phyloP scores from a whole-genome alignment of 2,329 filamentous ascomycete genomes.

The Nothomitra cinnamomea region DNA sequence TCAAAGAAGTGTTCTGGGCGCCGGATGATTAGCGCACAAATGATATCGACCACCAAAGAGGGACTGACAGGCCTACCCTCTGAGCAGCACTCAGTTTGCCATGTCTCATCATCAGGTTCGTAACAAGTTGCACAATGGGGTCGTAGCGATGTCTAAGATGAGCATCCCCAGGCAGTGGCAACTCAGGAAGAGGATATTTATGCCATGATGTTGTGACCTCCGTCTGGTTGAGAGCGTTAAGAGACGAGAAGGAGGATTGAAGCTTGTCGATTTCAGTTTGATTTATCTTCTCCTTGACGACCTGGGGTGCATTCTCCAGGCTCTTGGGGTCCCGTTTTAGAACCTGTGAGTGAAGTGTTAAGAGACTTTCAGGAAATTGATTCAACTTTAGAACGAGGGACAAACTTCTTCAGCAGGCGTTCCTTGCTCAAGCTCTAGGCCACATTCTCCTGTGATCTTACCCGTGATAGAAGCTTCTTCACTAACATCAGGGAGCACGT shows the following conservation, averaged over 20 bases:
- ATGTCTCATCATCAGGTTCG: conserved; percentile 77
- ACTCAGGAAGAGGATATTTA: conserved; percentile 58
- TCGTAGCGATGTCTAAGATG: conserved; percentile 73
- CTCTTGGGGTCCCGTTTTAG: conserved; percentile 44
- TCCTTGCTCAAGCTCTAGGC: conserved; percentile 46
- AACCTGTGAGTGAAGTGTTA: conserved; percentile 28
- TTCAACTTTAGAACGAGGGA: conserved; percentile 2
- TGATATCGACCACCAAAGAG: not conserved
- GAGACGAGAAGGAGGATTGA: conserved; percentile 13
- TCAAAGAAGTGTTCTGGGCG: conserved; percentile 60
- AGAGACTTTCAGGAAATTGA: not conserved
- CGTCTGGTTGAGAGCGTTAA: not conserved
- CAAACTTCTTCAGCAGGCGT: conserved; percentile 49
- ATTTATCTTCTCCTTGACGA: conserved; percentile 44
- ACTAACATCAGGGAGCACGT: conserved; percentile 40
- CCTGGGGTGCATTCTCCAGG: conserved; percentile 43
- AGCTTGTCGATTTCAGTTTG: conserved; percentile 13
- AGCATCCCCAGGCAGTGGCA: conserved; percentile 43
- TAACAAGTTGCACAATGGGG: conserved; percentile 69
- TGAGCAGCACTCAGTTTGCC: conserved; percentile 87
- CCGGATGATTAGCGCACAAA: conserved; percentile 6
- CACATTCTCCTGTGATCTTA: conserved; percentile 36
- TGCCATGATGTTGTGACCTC: conserved; percentile 32
- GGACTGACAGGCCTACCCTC: conserved; percentile 38
- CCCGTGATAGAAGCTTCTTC: conserved; percentile 46